A percentile compares a stretch with the other conserved stretches of the same genome.
These are phyloP conservation scores for Quercus robur DNA, from an alignment of 306 rosid species.

Conservation along the genomic window DNA sequence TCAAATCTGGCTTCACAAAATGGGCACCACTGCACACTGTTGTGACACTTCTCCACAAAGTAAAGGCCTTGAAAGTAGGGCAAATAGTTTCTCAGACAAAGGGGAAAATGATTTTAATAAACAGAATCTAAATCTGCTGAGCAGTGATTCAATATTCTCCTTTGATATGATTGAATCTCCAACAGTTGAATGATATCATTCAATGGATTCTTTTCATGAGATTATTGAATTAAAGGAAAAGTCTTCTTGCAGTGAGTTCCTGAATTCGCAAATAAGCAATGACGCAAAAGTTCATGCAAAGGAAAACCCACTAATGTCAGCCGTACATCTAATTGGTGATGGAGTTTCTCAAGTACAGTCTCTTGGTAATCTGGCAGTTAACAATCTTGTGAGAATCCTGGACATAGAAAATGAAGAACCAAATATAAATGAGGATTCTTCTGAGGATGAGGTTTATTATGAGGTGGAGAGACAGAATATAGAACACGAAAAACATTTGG, in stretches of 20 bases:
- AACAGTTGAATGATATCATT: conserved; percentile 39
- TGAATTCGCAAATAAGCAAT: conserved; percentile 44
- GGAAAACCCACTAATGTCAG: conserved; percentile 76
- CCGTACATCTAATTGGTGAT: conserved; percentile 87
- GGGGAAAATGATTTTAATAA: conserved; percentile 43
- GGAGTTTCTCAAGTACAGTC: conserved; percentile 95
- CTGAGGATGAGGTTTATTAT: conserved; percentile 58
- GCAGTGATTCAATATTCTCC: conserved; percentile 46
- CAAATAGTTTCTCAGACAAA: conserved; percentile 41
- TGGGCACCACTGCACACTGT: conserved; percentile 47
- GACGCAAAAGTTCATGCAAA: conserved; percentile 45
- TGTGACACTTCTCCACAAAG: conserved; percentile 48
- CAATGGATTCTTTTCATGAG: conserved; percentile 48
- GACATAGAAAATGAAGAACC: conserved; percentile 62
- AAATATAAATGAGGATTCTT: conserved; percentile 47
- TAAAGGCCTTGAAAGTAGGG: conserved; percentile 68
- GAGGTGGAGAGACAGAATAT: conserved; percentile 82
- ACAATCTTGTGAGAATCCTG: conserved; percentile 76
- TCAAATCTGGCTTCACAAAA: conserved; percentile 73
- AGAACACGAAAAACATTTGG: conserved; percentile 29
- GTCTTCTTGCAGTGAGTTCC: not conserved
- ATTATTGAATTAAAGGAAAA: conserved; percentile 45
- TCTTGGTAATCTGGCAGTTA: conserved; percentile 94
- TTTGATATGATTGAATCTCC: conserved; percentile 48
- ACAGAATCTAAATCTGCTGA: conserved; percentile 36